Conservation (phyloP, 768 basidiomycete genomes). For the Pleurotus djamor region DNA sequence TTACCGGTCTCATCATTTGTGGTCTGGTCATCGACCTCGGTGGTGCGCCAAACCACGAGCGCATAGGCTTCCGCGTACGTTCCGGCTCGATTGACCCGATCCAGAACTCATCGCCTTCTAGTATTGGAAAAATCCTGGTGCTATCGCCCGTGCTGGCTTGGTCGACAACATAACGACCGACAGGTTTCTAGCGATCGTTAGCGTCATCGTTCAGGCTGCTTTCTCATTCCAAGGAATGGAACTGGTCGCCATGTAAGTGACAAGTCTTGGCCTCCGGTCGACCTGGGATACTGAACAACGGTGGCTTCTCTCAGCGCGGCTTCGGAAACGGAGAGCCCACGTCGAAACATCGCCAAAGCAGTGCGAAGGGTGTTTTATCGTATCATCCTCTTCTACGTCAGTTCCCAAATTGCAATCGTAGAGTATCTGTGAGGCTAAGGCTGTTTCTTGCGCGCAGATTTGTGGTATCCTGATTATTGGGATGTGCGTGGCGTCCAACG, state of each 20-base stretch:
- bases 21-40: constrained; percentile 78
- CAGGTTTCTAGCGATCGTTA: constrained; percentile 42
- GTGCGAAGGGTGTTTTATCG: constrained; percentile 79
- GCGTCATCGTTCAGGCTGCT: constrained; percentile 49
- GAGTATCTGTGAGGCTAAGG: no score
- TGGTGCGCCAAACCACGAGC: constrained; percentile 66
- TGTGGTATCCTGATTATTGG: constrained; percentile 73
- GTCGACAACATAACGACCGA: constrained; percentile 41
- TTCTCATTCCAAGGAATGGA: constrained; percentile 84
- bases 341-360: constrained; percentile 77
- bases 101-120: constrained; percentile 14
- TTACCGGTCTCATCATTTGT: constrained; percentile 55
- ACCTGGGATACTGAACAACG: constrained; percentile 5
- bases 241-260: constrained; percentile 59
- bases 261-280: no score
- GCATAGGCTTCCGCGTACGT: constrained; percentile 65
- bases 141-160: constrained; percentile 40
- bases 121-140: constrained; percentile 77
- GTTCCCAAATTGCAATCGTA: constrained; percentile 11
- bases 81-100: constrained; percentile 14
- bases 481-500: constrained; percentile 75
- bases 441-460: constrained; percentile 33
- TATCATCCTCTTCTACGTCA: constrained; percentile 73
- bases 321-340: constrained; percentile 75
- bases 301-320: constrained; percentile 46